Evolutionary conservation across 495 filamentous ascomycete genomes (phyloP), one percentile per base, ranked within the genome.

Genomic region (Cercophora samala): DNA sequence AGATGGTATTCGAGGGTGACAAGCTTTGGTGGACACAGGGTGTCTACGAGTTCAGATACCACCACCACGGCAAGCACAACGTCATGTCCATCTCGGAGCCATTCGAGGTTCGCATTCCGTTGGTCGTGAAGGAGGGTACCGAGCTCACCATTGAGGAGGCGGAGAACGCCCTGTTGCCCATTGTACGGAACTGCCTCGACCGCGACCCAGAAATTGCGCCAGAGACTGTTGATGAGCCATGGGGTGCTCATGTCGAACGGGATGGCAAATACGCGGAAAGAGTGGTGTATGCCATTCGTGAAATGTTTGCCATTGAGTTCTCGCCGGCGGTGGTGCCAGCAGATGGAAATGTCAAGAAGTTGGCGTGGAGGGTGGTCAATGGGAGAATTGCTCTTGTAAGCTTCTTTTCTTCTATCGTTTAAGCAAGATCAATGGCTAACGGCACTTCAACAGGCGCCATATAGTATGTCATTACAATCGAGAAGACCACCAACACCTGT

Each of bases 251-350:
- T 54, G 91, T 97, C 11, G 91, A 96, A 72, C 81, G 92, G 11
- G 90, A 97, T 59, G 88, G 89, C 66, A 97, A 96, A 75, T 97
- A 90, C 69, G 91, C 93, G 19, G 91, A 88, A 75, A 78, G 95
- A 52, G 87, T 98, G 32, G 92, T 97, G 0, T 98, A 94, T 79
- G 95, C 96, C 11, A 91, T 98, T 51, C 90, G 90, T 64, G 91
- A 96, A 78, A 98, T 97, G 94, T 99, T 99, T 74, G 96, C 95
- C 63, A 89, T 99, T 66, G 96, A 99, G 76, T 90, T 99, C 68
- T 92, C 96, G 6, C 90, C 93, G 3, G 91, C 91, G 60, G 96
- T 99, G 15, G 95, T 99, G 54, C 88, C 89, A 64, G 92, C 93
- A 1, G 95, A 99, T 82, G 94, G 96, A 5, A 95, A 89, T 70